Percentiles rank a stretch among this genome's conserved stretches.
Evolutionary conservation across 78 protist genomes (phyloP).

Genomic region (Speleostelium caveatum): DNA sequence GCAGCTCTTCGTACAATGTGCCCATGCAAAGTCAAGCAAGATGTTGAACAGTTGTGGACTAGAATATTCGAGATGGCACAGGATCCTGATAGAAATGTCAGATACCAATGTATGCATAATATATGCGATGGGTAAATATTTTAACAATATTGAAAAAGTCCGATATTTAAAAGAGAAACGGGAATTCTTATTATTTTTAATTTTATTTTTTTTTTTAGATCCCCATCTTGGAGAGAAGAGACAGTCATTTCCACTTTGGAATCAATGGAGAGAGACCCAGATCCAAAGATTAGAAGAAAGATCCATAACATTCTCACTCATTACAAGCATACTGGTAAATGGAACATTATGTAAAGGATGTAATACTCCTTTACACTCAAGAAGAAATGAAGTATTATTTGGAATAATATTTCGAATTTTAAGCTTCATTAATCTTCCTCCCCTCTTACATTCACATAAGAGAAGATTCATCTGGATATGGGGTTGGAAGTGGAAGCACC

Average conservation of each 20-base stretch:
- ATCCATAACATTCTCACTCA: slow-evolving; percentile 66
- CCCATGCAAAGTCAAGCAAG: slow-evolving; percentile 79
- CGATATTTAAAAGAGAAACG: too few species aligned
- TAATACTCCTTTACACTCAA: too few species aligned
- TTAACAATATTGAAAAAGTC: too few species aligned
- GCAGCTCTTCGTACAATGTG: slow-evolving; percentile 45
- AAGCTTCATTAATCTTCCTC: too few species aligned
- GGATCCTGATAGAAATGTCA: slow-evolving; percentile 62
- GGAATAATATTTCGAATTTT: too few species aligned
- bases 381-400: too few species aligned
- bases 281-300: slow-evolving; percentile 47
- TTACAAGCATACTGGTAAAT: slow-evolving; percentile 68
- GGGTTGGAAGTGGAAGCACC: too few species aligned
- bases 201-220: too few species aligned
- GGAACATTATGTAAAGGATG: slow-evolving; percentile 58
- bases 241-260: slow-evolving; percentile 50
- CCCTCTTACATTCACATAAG: too few species aligned
- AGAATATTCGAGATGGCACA: slow-evolving; percentile 64
- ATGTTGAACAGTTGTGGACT: slow-evolving; percentile 60
- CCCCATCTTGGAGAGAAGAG: slow-evolving; percentile 65
- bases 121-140: slow-evolving; percentile 81
- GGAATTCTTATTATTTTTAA: too few species aligned
- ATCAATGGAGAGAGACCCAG: slow-evolving; percentile 46
- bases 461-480: too few species aligned
- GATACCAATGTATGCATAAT: slow-evolving; percentile 79